A percentile compares a stretch with the other conserved stretches of the same genome.
Evolutionary conservation across 352 stramenopile genomes (phyloP).

Genomic region (Phytophthora nicotianae): DNA sequence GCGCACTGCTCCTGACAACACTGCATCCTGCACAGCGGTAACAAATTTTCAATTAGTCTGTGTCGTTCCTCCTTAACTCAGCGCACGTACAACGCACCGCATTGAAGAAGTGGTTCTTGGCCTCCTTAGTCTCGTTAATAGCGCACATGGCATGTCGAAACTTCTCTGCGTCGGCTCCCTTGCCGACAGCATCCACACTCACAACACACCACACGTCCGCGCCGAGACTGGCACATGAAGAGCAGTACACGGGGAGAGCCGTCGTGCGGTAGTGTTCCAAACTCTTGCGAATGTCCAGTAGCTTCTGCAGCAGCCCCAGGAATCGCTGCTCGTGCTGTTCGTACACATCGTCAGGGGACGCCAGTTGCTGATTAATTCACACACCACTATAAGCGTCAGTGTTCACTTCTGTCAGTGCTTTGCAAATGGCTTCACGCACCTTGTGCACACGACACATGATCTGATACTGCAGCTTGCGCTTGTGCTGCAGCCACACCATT

Average conservation of each 20-base stretch:
- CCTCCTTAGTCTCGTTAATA: constrained; percentile 78
- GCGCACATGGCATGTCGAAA: constrained; percentile 77
- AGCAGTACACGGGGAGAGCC: constrained; percentile 66
- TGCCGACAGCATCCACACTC: constrained; percentile 65
- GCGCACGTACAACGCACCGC: constrained; percentile 32
- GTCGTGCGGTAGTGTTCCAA: constrained; percentile 69
- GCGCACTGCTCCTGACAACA: constrained; percentile 60
- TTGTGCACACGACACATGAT: constrained; percentile 60
- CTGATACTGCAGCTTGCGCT: constrained; percentile 65
- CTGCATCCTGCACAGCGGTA: constrained; percentile 48
- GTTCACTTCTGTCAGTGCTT: neutral
- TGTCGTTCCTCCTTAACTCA: neutral
- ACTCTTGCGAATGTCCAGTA: constrained; percentile 76
- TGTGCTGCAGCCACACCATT: constrained; percentile 62
- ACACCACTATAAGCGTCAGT: constrained; percentile 3
- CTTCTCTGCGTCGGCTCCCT: constrained; percentile 67
- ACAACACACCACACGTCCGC: constrained; percentile 80
- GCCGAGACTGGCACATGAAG: constrained; percentile 62
- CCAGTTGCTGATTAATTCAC: constrained; percentile 39
- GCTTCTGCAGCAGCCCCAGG: constrained; percentile 64
- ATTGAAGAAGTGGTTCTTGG: constrained; percentile 80
- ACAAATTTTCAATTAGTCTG: neutral
- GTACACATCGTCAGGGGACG: constrained; percentile 64
- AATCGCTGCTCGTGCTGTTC: constrained; percentile 78
- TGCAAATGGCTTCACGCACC: constrained; percentile 16